phyloP scores from a whole-genome alignment of 2,329 filamentous ascomycete species.

The Aspergillus persii region DNA sequence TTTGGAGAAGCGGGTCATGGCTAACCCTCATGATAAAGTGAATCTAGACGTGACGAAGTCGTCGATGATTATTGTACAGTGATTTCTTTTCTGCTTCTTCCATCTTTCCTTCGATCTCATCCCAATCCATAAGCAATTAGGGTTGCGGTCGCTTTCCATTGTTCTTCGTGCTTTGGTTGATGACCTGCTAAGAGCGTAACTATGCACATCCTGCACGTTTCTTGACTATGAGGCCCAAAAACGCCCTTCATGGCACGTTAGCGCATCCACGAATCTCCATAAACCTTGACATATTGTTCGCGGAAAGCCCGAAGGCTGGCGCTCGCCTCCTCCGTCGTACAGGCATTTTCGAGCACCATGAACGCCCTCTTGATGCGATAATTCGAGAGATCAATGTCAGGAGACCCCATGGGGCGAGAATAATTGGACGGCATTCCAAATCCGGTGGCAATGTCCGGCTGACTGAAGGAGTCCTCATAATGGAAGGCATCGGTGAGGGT shows the following conservation, averaged over 20 bases:
- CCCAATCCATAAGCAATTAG: background rate
- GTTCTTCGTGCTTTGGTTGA: background rate
- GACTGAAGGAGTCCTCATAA: slow-evolving; percentile 31
- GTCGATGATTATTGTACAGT: background rate
- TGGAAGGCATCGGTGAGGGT: slow-evolving; percentile 31
- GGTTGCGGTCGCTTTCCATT: background rate
- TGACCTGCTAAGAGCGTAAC: background rate
- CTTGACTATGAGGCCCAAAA: background rate
- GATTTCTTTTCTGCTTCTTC: background rate
- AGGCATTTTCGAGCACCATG: slow-evolving; percentile 32
- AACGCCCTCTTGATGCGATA: slow-evolving; percentile 34
- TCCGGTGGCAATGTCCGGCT: slow-evolving; percentile 26
- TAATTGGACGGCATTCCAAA: slow-evolving; percentile 25
- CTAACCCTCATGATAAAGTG: background rate
- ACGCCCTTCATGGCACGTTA: slow-evolving; percentile 1
- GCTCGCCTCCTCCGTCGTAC: slow-evolving; percentile 34
- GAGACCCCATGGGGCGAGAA: slow-evolving; percentile 14
- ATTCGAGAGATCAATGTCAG: slow-evolving; percentile 13
- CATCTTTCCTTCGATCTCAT: background rate
- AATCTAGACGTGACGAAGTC: background rate
- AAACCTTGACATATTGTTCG: slow-evolving; percentile 22
- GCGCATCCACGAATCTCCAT: slow-evolving; percentile 21
- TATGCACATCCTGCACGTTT: background rate
- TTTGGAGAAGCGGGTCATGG: background rate
- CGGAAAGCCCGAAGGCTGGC: slow-evolving; percentile 33